These are phyloP conservation scores for Colletotrichum sp. DNA, from an alignment of 2,329 filamentous ascomycete species.

Conservation along the genomic window DNA sequence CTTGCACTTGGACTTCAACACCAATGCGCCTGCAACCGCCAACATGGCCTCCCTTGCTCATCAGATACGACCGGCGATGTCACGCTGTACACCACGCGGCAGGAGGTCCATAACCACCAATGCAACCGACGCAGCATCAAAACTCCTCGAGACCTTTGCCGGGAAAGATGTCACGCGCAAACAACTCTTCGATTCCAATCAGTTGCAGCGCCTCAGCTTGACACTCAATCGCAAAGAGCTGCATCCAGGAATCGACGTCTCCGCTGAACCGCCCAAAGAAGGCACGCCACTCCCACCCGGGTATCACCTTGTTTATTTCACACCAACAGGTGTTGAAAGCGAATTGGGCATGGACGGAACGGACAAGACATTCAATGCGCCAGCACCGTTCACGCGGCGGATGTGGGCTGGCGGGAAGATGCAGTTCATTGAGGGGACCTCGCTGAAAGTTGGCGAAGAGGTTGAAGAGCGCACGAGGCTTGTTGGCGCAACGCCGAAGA, in stretches of 20 bases:
- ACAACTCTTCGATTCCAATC: constrained; percentile 66
- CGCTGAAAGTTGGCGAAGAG: constrained; percentile 57
- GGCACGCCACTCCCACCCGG: constrained; percentile 61
- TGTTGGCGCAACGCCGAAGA: constrained; percentile 58
- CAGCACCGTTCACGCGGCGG: constrained; percentile 63
- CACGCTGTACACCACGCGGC: not conserved
- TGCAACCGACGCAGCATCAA: constrained; percentile 28
- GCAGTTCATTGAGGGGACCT: constrained; percentile 42
- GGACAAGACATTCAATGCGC: constrained; percentile 64
- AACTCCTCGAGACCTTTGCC: constrained; percentile 35
- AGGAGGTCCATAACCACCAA: not conserved
- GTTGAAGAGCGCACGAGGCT: constrained; percentile 63
- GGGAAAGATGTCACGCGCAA: constrained; percentile 30
- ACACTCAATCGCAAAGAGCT: constrained; percentile 58
- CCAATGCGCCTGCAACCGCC: not conserved
- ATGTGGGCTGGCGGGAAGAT: constrained; percentile 74
- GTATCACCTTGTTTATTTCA: constrained; percentile 70
- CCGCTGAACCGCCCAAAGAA: constrained; percentile 36
- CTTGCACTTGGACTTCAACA: not conserved
- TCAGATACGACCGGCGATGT: not conserved
- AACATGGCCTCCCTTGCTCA: not conserved
- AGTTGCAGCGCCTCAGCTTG: constrained; percentile 65
- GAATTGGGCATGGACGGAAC: constrained; percentile 65
- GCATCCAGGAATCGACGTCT: constrained; percentile 39
- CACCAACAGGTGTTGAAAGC: constrained; percentile 57